Conservation (phyloP, 176 grass and related monocot genomes). For the Pontederia paniculata region DNA sequence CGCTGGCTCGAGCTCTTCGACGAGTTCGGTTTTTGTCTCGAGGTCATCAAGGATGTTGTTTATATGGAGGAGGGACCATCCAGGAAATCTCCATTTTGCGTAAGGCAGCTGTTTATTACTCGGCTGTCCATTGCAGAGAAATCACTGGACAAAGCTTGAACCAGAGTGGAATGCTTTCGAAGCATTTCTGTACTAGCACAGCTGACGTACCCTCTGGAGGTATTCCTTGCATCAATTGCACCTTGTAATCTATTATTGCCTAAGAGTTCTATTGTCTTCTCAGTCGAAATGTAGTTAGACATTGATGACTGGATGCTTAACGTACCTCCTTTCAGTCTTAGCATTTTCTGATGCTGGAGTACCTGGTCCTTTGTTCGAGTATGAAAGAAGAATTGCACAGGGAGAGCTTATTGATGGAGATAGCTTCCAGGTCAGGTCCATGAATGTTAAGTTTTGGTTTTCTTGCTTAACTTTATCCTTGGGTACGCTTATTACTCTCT, state of each 20-base stretch:
- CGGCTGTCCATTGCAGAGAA: conserved; percentile 17
- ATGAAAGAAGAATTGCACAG: conserved; percentile 63
- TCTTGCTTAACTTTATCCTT: conserved; percentile 2
- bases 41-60: conserved; percentile 19
- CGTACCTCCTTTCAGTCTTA: conserved; percentile 20
- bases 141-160: conserved; percentile 22
- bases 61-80: conserved; percentile 17
- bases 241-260: not conserved
- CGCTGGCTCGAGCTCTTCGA: conserved; percentile 36
- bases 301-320: not conserved
- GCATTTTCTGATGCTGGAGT: conserved; percentile 21
- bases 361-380: conserved; percentile 61
- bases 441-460: not conserved
- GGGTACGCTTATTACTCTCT: conserved; percentile 2
- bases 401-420: conserved; percentile 77
- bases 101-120: conserved; percentile 17
- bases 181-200: conserved; percentile 31
- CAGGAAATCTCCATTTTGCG: conserved; percentile 25
- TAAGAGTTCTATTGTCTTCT: no score
- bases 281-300: not conserved
- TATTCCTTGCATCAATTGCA: conserved; percentile 10
- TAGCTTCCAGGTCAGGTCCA: conserved; percentile 48
- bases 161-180: conserved; percentile 24
- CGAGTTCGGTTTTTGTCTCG: conserved; percentile 25
- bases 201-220: conserved; percentile 33